Evolutionary conservation across 768 basidiomycete genomes (phyloP), one percentile per base, ranked within the genome.

Genomic region (Naganishia kalamii): DNA sequence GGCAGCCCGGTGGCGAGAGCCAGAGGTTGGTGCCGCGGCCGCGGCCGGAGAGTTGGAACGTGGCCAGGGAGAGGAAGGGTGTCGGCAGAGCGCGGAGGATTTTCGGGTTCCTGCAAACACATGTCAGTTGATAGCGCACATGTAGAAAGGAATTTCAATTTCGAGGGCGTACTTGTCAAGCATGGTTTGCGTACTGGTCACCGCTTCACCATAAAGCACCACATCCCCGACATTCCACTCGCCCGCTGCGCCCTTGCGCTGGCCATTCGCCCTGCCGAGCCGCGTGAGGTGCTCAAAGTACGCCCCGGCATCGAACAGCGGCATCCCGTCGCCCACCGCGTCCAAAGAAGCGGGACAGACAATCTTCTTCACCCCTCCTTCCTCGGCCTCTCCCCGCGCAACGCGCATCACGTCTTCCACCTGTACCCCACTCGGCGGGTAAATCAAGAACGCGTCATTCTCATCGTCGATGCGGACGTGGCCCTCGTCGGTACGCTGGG

Each of bases 111-210:
- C 93, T 94, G 19, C 47, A 1, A n/a, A 29, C 3, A 33, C 21
- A n/a, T n/a, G n/a, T n/a, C n/a, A n/a, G n/a, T 47, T n/a, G 35
- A 32, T 27, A 47, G 32, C 8, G 12, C 2, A 21, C 25, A 27
- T 29, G 30, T 2, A 35, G 44, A 1, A 15, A 19, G 11, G 17
- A 12, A 21, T 32, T 13, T 49, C 63, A 30, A 37, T 32, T 19
- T 21, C 8, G 17, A 21, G 23, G 27, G 40, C 87, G 78, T 69
- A 92, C 94, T 86, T 89, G 74, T 96, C 90, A 4, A 98, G 81
- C 84, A 97, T 85, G 1, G 91, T 92, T 75, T 98, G 96, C 0
- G 94, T 98, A 70, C 90, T 92, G 1, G 91, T 91, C 12, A 99
- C 88, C 0, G 86, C 85, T 76, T 96, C 90, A 33, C 88, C 87